Conservation (phyloP, 768 basidiomycete species). For the Favolaschia claudopus region DNA sequence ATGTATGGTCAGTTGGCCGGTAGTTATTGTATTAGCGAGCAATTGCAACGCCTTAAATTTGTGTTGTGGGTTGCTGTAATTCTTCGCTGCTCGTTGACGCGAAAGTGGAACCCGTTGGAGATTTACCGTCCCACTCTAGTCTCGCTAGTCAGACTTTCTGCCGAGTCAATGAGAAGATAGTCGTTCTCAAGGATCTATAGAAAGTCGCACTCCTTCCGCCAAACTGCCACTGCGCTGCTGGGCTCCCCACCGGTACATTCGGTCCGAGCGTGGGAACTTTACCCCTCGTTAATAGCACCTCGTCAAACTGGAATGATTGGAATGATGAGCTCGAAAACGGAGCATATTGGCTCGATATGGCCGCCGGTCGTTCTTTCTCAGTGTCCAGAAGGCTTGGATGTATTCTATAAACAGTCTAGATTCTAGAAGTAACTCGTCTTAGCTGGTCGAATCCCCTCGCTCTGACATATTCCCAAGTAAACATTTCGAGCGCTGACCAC, state of each 20-base stretch:
- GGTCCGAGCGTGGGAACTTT: background rate
- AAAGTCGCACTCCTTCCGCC: no score
- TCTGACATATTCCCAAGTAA: conserved; percentile 30
- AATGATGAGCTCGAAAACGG: no score
- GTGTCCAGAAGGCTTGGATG: background rate
- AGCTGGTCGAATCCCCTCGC: conserved; percentile 16
- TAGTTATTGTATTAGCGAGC: conserved; percentile 24
- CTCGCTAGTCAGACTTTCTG: no score
- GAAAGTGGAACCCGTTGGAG: no score
- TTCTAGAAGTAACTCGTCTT: conserved; percentile 16
- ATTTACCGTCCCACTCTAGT: background rate
- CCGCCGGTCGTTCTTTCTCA: no score
- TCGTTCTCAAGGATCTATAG: no score
- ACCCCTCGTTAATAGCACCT: conserved; percentile 15
- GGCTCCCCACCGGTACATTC: no score
- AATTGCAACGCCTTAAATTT: conserved; percentile 27
- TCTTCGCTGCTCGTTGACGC: no score
- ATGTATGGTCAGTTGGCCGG: conserved; percentile 15
- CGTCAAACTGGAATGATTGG: no score
- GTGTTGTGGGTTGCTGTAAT: background rate
- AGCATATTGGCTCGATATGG: background rate
- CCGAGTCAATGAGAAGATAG: no score
- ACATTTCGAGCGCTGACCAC: conserved; percentile 75
- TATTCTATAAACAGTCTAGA: background rate
- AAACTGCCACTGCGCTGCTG: no score